Conservation (phyloP, 2,329 filamentous ascomycete species). For the Penicillium sp. region DNA sequence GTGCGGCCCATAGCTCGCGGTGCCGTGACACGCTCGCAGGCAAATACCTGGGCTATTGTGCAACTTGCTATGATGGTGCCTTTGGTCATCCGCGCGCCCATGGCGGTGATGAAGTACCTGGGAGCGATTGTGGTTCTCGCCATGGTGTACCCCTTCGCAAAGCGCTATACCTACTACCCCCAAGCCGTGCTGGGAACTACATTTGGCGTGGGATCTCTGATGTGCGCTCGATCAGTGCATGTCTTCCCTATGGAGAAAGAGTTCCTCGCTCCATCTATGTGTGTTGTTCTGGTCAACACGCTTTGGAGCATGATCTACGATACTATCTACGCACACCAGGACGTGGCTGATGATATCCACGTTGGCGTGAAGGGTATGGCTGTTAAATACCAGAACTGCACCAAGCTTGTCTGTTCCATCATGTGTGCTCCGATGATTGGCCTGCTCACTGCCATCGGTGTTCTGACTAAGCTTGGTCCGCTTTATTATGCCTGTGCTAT, state of each 20-base stretch:
- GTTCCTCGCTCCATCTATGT: not conserved
- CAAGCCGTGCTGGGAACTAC: conserved; percentile 71
- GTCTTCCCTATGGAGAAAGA: not conserved
- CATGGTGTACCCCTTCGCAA: conserved; percentile 76
- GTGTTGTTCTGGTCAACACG: not conserved
- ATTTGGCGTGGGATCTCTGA: not conserved
- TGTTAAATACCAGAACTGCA: not conserved
- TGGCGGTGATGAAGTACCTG: conserved; percentile 55
- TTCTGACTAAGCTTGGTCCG: not conserved
- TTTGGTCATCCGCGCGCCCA: conserved; percentile 59
- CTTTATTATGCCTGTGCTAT: not conserved
- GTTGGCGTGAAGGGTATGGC: conserved; percentile 1
- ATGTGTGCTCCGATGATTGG: not conserved
- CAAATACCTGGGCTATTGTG: conserved; percentile 69
- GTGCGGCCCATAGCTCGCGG: conserved; percentile 78
- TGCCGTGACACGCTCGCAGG: conserved; percentile 71
- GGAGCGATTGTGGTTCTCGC: conserved; percentile 63
- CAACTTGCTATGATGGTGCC: conserved; percentile 46
- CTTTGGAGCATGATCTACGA: conserved; percentile 1
- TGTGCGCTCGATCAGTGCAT: not conserved
- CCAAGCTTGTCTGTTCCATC: not conserved
- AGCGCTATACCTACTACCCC: conserved; percentile 83
- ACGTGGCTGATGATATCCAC: not conserved
- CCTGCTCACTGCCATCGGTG: not conserved
- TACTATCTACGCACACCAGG: not conserved